Evolutionary conservation across 768 basidiomycete species (phyloP), one percentile per base, ranked within the genome.

Genomic region (Gyrodon lividus): DNA sequence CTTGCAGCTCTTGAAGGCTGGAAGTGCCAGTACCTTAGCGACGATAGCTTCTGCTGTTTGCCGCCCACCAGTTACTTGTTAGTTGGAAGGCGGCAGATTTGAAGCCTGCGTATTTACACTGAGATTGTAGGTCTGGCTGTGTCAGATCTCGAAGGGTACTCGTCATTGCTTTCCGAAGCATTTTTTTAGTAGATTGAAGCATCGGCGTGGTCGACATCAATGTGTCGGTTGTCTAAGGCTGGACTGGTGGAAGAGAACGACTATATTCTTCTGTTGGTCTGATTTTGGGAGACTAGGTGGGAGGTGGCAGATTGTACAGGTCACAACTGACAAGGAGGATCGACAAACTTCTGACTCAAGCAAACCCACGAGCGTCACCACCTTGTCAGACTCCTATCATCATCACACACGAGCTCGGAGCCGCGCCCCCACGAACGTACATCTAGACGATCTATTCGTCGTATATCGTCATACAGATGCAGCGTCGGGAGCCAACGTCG

Each of bases 131-230:
- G 20, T 75, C 71, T 24, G 72, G 56, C 10, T 64, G 54, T 0
- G 79, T 62, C 12, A 89, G 61, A 30, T 66, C 66, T 30, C 71
- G 70, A 26, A 89, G 74, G 7, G 65, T 72, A 5, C 71, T 59
- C 3, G 70, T 54, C 48, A 88, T 66, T 7, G 75, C 62, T 61
- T 78, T 81, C 35, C 88, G 75, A 22, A 90, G 68, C 0, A 67
- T 72, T 59, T 89, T 91, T 59, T 83, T 81, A 16, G 59, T 43
- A 12, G 57, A 56, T 43, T 60, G 60, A 17, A 71, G 48, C 23
- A 64, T 51, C 47, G n/a, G n/a, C n/a, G 60, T 64, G 51, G 65
- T 63, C 58, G 65, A 65, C 64, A 68, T 67, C n/a, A n/a, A n/a
- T 10, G 51, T 30, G 23, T n/a, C 17, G 43, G n/a, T 33, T 38